These are phyloP conservation scores for Pythium guiyangense DNA, from an alignment of 352 stramenopile species.

Conservation along the genomic window DNA sequence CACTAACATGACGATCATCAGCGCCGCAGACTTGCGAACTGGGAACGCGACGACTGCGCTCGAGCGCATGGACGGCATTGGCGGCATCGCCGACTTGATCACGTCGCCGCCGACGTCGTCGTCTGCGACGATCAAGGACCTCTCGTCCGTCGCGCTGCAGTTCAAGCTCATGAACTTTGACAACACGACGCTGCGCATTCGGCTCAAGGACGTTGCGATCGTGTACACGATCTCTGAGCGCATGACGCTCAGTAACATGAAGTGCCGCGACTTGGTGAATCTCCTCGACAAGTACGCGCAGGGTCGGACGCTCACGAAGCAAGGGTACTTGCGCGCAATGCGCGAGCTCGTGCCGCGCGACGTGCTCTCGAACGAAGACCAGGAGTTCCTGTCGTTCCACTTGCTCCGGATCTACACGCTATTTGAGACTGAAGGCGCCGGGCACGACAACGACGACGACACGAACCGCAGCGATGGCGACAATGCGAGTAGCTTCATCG, in stretches of 20 bases:
- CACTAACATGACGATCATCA: conserved; percentile 25
- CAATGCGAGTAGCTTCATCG: conserved; percentile 15
- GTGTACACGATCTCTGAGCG: conserved; percentile 86
- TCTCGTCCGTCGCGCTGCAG: conserved; percentile 72
- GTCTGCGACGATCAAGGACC: conserved; percentile 37
- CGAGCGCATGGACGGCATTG: conserved; percentile 50
- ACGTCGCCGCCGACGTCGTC: conserved; percentile 43
- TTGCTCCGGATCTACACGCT: conserved; percentile 78
- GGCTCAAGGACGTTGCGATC: conserved; percentile 80
- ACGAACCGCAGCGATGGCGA: conserved; percentile 11
- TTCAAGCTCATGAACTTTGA: conserved; percentile 88
- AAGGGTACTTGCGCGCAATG: conserved; percentile 74
- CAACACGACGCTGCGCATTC: conserved; percentile 73
- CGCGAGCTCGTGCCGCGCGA: conserved; percentile 68
- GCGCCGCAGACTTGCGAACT: conserved; percentile 34
- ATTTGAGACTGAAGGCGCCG: conserved; percentile 71
- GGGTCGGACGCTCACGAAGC: conserved; percentile 65
- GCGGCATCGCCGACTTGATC: conserved; percentile 56
- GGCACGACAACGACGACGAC: conserved; percentile 27
- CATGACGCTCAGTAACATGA: conserved; percentile 74
- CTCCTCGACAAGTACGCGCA: conserved; percentile 65
- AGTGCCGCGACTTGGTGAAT: conserved; percentile 58
- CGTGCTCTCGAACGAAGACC: conserved; percentile 75
- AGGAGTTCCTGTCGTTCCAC: conserved; percentile 86
- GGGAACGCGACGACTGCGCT: conserved; percentile 30